Percentiles rank a stretch among this genome's conserved stretches.
phyloP scores from a whole-genome alignment of 2,329 filamentous ascomycete genomes.

The Fusarium phyllophilum region DNA sequence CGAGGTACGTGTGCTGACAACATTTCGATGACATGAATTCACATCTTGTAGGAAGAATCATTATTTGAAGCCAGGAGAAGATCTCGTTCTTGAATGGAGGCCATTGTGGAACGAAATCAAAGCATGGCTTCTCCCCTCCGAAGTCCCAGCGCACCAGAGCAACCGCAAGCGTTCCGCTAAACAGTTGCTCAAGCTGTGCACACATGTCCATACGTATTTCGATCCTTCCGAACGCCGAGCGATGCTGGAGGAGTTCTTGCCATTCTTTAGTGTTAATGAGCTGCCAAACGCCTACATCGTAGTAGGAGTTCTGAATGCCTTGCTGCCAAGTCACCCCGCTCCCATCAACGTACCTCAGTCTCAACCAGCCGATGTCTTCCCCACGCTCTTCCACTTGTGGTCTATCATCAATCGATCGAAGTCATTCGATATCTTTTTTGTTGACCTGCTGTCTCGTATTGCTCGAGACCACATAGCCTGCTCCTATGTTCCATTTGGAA shows the following conservation, averaged over 20 bases:
- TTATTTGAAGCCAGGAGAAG: conserved; percentile 89
- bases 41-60: conserved; percentile 79
- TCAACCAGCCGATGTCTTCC: conserved; percentile 88
- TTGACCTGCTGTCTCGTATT: conserved; percentile 89
- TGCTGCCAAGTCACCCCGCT: conserved; percentile 85
- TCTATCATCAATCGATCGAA: conserved; percentile 91
- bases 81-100: conserved; percentile 92
- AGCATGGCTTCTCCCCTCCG: conserved; percentile 85
- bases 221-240: conserved; percentile 85
- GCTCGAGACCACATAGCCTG: conserved; percentile 84
- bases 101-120: conserved; percentile 95
- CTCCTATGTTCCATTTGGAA: conserved; percentile 79
- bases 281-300: conserved; percentile 93
- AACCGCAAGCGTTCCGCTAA: conserved; percentile 66
- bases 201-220: conserved; percentile 92
- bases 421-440: conserved; percentile 83
- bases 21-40: conserved; percentile 20
- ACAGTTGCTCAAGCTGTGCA: conserved; percentile 85
- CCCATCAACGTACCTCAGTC: conserved; percentile 77
- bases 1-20: conserved; percentile 72
- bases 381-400: conserved; percentile 97
- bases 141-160: conserved; percentile 74
- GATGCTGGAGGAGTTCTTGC: conserved; percentile 83
- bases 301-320: conserved; percentile 84
- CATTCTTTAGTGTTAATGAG: conserved; percentile 93